Percentiles rank a stretch among this genome's conserved stretches.
phyloP scores from a whole-genome alignment of 306 rosid species.

The Prinsepia uniflora region DNA sequence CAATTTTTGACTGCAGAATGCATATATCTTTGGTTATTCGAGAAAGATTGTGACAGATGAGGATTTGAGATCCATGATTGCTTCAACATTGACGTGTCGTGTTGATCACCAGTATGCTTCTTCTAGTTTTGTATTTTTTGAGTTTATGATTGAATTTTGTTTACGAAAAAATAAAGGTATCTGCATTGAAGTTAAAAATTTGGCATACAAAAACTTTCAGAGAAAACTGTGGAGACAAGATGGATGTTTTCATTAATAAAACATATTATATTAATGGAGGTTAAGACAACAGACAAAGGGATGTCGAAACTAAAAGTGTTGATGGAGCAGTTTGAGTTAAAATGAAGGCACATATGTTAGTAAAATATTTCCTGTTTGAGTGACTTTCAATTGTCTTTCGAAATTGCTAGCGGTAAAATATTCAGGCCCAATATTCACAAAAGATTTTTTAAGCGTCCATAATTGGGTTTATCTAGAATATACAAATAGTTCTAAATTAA shows the following conservation, averaged over 20 bases:
- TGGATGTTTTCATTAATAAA: conserved; percentile 68
- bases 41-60: conserved; percentile 74
- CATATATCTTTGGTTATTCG: conserved; percentile 81
- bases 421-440: no score
- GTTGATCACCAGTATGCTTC: conserved; percentile 85
- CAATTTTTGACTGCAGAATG: conserved; percentile 59
- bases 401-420: no score
- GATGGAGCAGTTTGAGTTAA: conserved; percentile 87
- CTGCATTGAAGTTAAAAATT: conserved; percentile 14
- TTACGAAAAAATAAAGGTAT: conserved; percentile 10
- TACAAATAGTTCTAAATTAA: no score
- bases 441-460: no score
- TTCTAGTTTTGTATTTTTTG: background rate
- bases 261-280: conserved; percentile 78
- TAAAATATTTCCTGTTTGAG: no score
- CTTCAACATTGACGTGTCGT: conserved; percentile 88
- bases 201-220: conserved; percentile 41
- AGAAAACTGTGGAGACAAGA: conserved; percentile 65
- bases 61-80: conserved; percentile 70
- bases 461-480: no score
- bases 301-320: conserved; percentile 63
- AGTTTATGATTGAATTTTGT: background rate
- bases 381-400: no score
- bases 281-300: conserved; percentile 60
- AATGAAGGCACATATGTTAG: background rate